Evolutionary conservation across 1,139 yeast genomes (phyloP).

Genomic region (Sugiyamaella sp.): DNA sequence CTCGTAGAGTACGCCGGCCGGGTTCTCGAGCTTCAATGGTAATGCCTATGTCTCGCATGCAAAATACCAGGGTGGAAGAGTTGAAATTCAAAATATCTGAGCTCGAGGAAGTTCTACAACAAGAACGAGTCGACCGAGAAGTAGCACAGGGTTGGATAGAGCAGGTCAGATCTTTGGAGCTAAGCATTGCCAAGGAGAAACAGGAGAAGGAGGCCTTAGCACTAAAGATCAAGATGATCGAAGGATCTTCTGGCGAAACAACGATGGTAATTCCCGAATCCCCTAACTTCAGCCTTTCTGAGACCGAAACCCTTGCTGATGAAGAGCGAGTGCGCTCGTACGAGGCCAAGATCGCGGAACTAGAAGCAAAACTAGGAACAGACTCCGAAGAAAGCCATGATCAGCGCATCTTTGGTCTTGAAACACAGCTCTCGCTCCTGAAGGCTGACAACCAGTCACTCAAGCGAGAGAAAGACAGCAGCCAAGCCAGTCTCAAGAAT

Average conservation of each 20-base stretch:
- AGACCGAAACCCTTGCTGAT: slow-evolving; percentile 25
- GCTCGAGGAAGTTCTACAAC: slow-evolving; percentile 38
- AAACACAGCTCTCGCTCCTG: slow-evolving; percentile 33
- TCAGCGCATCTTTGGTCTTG: slow-evolving; percentile 28
- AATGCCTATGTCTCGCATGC: slow-evolving; percentile 18
- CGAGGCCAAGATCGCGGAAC: slow-evolving; percentile 28
- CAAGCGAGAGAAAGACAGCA: slow-evolving; percentile 31
- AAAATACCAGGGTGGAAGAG: slow-evolving; percentile 35
- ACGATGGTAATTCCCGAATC: slow-evolving; percentile 14
- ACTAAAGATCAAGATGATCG: slow-evolving; percentile 20
- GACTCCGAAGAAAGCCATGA: slow-evolving; percentile 16
- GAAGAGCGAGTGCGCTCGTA: slow-evolving; percentile 22
- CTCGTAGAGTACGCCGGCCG: slow-evolving; percentile 25
- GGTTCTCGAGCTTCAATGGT: slow-evolving; percentile 25
- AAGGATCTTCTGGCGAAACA: not conserved
- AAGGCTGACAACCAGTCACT: slow-evolving; percentile 31
- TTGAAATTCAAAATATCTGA: slow-evolving; percentile 38
- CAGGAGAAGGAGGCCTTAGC: slow-evolving; percentile 31
- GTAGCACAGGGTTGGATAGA: slow-evolving; percentile 31
- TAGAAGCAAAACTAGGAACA: slow-evolving; percentile 26
- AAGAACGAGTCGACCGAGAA: slow-evolving; percentile 36
- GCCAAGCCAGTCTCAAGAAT: slow-evolving; percentile 26
- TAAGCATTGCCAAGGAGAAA: slow-evolving; percentile 30
- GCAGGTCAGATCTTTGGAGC: slow-evolving; percentile 34
- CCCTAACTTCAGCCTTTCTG: slow-evolving; percentile 20